Evolutionary conservation across 768 basidiomycete species (phyloP), one percentile per base, ranked within the genome.

Genomic region (Boletus tomentosulus): DNA sequence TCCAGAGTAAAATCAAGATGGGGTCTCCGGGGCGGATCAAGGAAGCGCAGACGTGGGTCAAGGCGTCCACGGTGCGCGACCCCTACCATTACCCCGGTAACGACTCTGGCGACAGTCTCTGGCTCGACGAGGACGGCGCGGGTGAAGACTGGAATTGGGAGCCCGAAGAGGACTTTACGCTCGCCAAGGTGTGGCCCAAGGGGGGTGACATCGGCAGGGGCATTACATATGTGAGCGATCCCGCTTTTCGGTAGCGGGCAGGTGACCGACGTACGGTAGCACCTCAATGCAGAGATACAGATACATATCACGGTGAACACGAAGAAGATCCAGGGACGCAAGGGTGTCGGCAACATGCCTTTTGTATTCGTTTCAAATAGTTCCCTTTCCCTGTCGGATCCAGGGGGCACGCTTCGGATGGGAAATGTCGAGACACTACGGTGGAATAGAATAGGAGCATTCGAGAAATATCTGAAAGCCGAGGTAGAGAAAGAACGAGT

Each of bases 231-330:
- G 87, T 89, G 61, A 55, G 85, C 9, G 75, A 34, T 48, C 27
- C 44, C 12, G 27, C 8, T 16, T 24, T 34, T 16, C 30, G 10
- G 13, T n/a, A 7, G 10, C 22, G 39, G 12, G 4, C 9, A 38
- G 8, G 25, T 49, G 38, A 27, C 56, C 53, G 16, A 58, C 44
- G 22, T 11, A 8, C 6, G 48, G 12, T 55, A 88, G 85, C 74
- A 82, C 60, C 84, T 86, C 57, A 72, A 77, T 12, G 71, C 73
- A 2, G 68, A 70, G 2, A 78, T 76, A 1, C 76, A 78, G 44
- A 69, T 89, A 11, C 86, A 89, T 55, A 83, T 89, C 46, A 84
- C 85, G 2, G 66, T 84, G 41, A 84, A 86, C 59, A 78, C 74
- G 3, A 70, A 70, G 10, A 67, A 72, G n/a, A 66, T 87, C 13